Evolutionary conservation across 768 basidiomycete genomes (phyloP).

Genomic region (Pisolithus orientalis): DNA sequence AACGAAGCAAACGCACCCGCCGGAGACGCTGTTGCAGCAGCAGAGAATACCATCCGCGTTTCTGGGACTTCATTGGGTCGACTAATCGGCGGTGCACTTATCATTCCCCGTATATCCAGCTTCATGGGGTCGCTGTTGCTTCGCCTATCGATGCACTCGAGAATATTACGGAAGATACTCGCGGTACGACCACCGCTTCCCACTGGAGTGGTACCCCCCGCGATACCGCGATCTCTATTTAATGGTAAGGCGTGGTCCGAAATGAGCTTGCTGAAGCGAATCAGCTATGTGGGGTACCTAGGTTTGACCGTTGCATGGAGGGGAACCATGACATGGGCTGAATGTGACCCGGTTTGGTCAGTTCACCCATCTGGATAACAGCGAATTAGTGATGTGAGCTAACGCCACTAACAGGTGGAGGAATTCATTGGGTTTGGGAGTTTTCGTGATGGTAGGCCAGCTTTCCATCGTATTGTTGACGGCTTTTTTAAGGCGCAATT

Average conservation of each 20-base stretch:
- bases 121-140: slow-evolving; percentile 58
- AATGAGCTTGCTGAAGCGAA: slow-evolving; percentile 17
- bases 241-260: slow-evolving; percentile 6
- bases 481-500: background rate
- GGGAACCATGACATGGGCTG: slow-evolving; percentile 56
- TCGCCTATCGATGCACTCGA: slow-evolving; percentile 38
- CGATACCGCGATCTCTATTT: slow-evolving; percentile 15
- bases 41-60: slow-evolving; percentile 53
- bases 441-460: slow-evolving; percentile 56
- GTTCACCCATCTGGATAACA: background rate
- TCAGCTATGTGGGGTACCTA: slow-evolving; percentile 26
- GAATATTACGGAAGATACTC: slow-evolving; percentile 20
- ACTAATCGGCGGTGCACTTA: slow-evolving; percentile 60
- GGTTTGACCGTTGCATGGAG: slow-evolving; percentile 46
- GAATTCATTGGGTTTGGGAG: slow-evolving; percentile 59
- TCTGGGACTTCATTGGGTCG: slow-evolving; percentile 59
- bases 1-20: slow-evolving; percentile 5
- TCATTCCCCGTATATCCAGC: slow-evolving; percentile 60
- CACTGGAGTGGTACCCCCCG: slow-evolving; percentile 7
- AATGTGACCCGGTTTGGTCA: slow-evolving; percentile 70
- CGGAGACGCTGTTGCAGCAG: slow-evolving; percentile 40
- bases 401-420: slow-evolving; percentile 44
- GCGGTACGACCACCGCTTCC: slow-evolving; percentile 17
- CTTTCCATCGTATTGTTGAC: too few species aligned
- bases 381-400: background rate